phyloP scores from a whole-genome alignment of 768 basidiomycete species.

The Agaricus subrufescens region DNA sequence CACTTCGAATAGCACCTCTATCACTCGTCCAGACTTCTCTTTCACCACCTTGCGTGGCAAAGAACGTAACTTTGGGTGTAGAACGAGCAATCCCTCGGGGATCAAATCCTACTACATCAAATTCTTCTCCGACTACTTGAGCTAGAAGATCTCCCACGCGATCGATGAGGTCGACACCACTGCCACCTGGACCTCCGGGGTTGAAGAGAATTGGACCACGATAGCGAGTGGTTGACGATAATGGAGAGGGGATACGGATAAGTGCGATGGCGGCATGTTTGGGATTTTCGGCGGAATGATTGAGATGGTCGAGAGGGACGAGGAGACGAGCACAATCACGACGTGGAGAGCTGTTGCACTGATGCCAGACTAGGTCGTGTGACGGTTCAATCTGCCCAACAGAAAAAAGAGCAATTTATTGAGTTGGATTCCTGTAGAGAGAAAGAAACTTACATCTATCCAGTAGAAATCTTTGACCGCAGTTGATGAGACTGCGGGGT shows the following conservation, averaged over 20 bases:
- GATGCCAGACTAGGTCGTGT: slow-evolving; percentile 11
- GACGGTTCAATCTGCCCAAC: slow-evolving; percentile 9
- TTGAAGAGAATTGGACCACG: slow-evolving; percentile 42
- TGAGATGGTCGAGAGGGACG: slow-evolving; percentile 18
- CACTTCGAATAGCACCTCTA: slow-evolving; percentile 22
- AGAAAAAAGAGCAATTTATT: neutral
- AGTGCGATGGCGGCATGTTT: slow-evolving; percentile 37
- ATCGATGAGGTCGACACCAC: slow-evolving; percentile 29
- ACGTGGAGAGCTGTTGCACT: slow-evolving; percentile 8
- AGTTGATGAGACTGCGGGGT: neutral
- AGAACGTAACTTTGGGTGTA: slow-evolving; percentile 29
- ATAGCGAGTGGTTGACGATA: slow-evolving; percentile 19
- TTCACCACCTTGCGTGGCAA: slow-evolving; percentile 15
- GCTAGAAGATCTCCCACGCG: slow-evolving; percentile 20
- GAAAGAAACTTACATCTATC: neutral
- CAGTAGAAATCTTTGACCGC: neutral
- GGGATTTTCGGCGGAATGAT: slow-evolving; percentile 36
- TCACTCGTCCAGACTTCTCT: neutral
- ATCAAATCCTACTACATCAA: slow-evolving; percentile 44
- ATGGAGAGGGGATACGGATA: slow-evolving; percentile 29
- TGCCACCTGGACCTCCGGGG: slow-evolving; percentile 45
- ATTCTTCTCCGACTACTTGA: slow-evolving; percentile 33
- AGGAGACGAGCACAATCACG: slow-evolving; percentile 14
- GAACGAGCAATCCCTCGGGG: slow-evolving; percentile 36
- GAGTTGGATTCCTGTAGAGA: too few relatives aligned